phyloP scores from a whole-genome alignment of 192 early-diverging fungal genomes.

The Coemansia sp. region DNA sequence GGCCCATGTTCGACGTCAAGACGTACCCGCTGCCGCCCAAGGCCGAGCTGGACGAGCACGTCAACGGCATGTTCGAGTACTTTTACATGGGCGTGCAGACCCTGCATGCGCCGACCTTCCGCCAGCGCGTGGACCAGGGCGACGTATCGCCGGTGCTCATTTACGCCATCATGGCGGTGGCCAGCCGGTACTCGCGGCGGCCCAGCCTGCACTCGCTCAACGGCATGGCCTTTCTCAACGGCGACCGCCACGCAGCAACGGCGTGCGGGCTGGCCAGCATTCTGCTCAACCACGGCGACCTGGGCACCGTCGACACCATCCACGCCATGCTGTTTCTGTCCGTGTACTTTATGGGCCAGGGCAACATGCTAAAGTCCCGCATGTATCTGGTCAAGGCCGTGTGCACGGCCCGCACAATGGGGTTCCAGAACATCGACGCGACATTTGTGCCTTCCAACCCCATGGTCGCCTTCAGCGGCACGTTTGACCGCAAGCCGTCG shows the following conservation, averaged over 20 bases:
- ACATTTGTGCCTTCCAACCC: conserved; percentile 44
- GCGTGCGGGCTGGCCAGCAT: conserved; percentile 47
- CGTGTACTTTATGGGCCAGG: conserved; percentile 54
- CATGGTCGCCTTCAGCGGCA: conserved; percentile 41
- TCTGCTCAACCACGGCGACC: conserved; percentile 42
- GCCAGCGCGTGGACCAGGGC: conserved; percentile 22
- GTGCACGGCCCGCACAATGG: conserved; percentile 49
- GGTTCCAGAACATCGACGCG: conserved; percentile 45
- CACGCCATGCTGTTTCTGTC: conserved; percentile 53
- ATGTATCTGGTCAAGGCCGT: conserved; percentile 55
- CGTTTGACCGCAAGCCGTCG: conserved; percentile 25
- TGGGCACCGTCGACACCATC: conserved; percentile 39
- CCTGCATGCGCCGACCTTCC: conserved; percentile 43
- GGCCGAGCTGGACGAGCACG: conserved; percentile 43
- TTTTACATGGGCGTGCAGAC: conserved; percentile 53
- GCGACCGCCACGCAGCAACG: conserved; percentile 47
- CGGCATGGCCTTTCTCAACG: conserved; percentile 51
- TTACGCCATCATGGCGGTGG: conserved; percentile 52
- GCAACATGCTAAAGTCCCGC: conserved; percentile 53
- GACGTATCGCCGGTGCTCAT: conserved; percentile 47
- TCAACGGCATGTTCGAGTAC: conserved; percentile 52
- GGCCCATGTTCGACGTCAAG: conserved; percentile 35
- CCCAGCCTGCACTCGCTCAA: conserved; percentile 54
- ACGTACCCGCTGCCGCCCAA: conserved; percentile 30
- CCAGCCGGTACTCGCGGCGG: conserved; percentile 49